Base-by-base conservation (phyloP, 1,284 basidiomycete species). In the Papiliotrema flavescens region DNA sequence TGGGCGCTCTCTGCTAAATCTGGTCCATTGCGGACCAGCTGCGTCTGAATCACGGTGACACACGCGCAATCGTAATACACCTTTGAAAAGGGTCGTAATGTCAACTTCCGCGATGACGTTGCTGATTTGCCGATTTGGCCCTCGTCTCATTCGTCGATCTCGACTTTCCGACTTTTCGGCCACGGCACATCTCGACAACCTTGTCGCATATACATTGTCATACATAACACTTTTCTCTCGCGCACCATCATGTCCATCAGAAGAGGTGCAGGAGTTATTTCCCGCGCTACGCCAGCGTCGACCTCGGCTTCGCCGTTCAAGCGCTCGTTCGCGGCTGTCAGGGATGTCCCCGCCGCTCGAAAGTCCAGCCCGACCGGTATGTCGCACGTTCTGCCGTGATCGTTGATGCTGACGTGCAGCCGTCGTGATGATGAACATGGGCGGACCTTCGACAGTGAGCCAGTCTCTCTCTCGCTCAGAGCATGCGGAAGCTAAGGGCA, bases 401-500 rank as follows among this genome's bases (percentile, higher is more conserved):
- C 41, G 26, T 34, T 14, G 28, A 24, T 20, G 46, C 43, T 45
- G 44, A 54, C 42, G 35, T 28, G 32, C 71, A 89, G 95, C 88
- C 39, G 83, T 98, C 56, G 89, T 98, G 34, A 90, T 98, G 88
- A 82, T 98, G 79, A 98, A 98, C 78, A 98, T 98, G 95, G 95
- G 95, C 45, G 95, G 95, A 0, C 95, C 39, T 40, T n/a, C 17
- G 17, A 40, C 39, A n/a, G 39, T 40, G 20, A 40, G 39, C 39
- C 39, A 36, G n/a, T 32, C 28, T 6, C 28, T 32, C 6, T 6
- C 28, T 6, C 95, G 11, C 85, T 88, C 40, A 96, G 91, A 48
- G 90, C 90, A 70, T 67, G 85, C 74, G 42, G 34, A 56, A n/a
- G 19, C 26, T 28, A 35, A 37, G 2, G 20, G 54, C 70, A 91